These are phyloP conservation scores for Sungouiella blattae DNA, from an alignment of 805 yeast species.

Conservation along the genomic window DNA sequence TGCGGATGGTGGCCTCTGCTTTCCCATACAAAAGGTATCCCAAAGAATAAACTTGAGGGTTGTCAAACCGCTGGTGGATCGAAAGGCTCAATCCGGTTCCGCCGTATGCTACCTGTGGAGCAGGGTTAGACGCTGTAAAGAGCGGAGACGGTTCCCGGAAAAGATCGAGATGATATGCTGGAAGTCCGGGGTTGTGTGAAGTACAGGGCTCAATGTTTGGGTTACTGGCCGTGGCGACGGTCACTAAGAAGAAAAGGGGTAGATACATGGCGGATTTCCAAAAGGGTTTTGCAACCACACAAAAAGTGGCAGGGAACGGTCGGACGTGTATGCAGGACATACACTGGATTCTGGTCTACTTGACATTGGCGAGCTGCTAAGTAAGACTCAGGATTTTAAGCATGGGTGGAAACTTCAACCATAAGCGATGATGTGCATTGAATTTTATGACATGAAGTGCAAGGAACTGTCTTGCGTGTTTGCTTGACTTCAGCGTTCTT, in stretches of 20 bases:
- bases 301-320: too few species aligned
- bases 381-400: too few species aligned
- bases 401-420: too few species aligned
- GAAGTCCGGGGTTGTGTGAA: slow-evolving; percentile 25
- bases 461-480: too few species aligned
- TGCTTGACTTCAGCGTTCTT: too few species aligned
- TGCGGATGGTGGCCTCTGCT: slow-evolving; percentile 33
- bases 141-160: slow-evolving; percentile 6
- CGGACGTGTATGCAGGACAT: too few species aligned
- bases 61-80: slow-evolving; percentile 19
- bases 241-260: background rate
- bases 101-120: background rate
- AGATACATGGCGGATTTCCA: too few species aligned
- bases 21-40: slow-evolving; percentile 34
- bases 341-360: too few species aligned
- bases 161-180: slow-evolving; percentile 13
- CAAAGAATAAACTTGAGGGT: slow-evolving; percentile 29
- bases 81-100: slow-evolving; percentile 7
- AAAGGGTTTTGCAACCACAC: too few species aligned
- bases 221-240: slow-evolving; percentile 19
- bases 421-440: too few species aligned
- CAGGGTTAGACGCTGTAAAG: background rate
- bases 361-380: too few species aligned
- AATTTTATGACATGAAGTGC: too few species aligned
- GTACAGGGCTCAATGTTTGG: slow-evolving; percentile 25